A percentile compares a stretch with the other conserved stretches of the same genome.
These are phyloP conservation scores for Triticum urartu DNA, from an alignment of 176 grass and related monocot genomes.

Conservation along the genomic window DNA sequence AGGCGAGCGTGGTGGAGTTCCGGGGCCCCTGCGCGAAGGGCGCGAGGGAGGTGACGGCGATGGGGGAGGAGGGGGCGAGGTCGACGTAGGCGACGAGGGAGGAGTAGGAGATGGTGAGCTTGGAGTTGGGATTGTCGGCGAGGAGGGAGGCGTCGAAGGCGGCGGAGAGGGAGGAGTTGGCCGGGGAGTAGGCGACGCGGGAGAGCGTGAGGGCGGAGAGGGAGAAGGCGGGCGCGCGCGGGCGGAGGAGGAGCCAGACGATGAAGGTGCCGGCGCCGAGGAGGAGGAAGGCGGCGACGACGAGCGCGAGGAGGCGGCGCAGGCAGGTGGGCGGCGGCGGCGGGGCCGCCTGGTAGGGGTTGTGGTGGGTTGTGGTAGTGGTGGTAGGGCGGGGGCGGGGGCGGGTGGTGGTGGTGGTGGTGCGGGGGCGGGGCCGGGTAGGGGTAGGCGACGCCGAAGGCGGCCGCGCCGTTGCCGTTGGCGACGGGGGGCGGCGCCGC, in stretches of 20 bases:
- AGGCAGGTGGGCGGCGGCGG: constrained; percentile 54
- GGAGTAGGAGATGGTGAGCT: constrained; percentile 72
- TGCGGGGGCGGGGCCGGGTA: constrained; percentile 36
- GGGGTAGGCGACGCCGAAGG: constrained; percentile 53
- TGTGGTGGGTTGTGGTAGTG: constrained; percentile 16
- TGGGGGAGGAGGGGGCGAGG: constrained; percentile 39
- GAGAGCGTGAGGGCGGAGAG: constrained; percentile 56
- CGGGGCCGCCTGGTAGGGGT: constrained; percentile 9
- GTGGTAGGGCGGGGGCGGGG: background rate
- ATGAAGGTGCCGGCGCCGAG: constrained; percentile 68
- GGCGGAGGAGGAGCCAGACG: constrained; percentile 88
- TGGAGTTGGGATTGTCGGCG: constrained; percentile 71
- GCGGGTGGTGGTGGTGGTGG: constrained; percentile 24
- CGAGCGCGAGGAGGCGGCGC: constrained; percentile 61
- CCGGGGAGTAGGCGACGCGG: constrained; percentile 48
- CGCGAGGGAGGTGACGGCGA: constrained; percentile 58
- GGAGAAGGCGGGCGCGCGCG: constrained; percentile 58
- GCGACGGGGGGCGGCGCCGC: constrained; percentile 1
- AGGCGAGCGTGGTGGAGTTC: constrained; percentile 49
- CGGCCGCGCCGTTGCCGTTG: background rate
- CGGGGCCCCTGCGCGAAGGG: constrained; percentile 60
- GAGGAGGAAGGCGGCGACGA: constrained; percentile 57
- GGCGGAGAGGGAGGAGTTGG: constrained; percentile 55
- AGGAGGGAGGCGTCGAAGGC: constrained; percentile 58
- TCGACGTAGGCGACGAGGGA: constrained; percentile 40